These are phyloP conservation scores for Trichocomaceae sp. DNA, from an alignment of 2,329 filamentous ascomycete species.

Conservation along the genomic window DNA sequence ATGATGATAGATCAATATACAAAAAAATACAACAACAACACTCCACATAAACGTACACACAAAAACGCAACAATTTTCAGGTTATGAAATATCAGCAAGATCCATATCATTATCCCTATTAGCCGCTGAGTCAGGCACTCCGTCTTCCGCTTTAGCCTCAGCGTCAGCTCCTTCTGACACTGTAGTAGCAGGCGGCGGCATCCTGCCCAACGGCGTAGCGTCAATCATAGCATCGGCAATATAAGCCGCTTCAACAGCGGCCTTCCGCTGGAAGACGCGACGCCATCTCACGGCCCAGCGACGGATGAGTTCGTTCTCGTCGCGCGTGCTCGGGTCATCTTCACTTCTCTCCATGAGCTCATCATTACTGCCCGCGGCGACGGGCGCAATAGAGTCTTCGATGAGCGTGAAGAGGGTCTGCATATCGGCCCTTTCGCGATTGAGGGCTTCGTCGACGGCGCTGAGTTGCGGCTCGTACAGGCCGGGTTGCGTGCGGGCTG, in stretches of 20 bases:
- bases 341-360: conserved; percentile 63
- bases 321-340: conserved; percentile 40
- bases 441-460: conserved; percentile 59
- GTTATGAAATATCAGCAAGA: conserved; percentile 23
- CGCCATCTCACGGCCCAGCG: conserved; percentile 84
- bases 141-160: neutral
- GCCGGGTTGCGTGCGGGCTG: conserved; percentile 53
- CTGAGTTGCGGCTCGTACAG: conserved; percentile 49
- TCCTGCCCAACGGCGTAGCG: conserved; percentile 39
- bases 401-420: conserved; percentile 73
- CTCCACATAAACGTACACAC: neutral
- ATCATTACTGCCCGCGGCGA: conserved; percentile 68
- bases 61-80: neutral
- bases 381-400: conserved; percentile 66
- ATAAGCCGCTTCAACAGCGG: conserved; percentile 75
- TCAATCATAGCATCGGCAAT: conserved; percentile 51
- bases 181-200: conserved; percentile 20
- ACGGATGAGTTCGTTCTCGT: conserved; percentile 59
- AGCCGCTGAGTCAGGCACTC: conserved; percentile 13
- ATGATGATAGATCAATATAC: neutral
- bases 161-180: neutral
- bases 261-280: conserved; percentile 72
- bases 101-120: conserved; percentile 25
- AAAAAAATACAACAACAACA: neutral
- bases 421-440: conserved; percentile 66